Percentiles rank a stretch among this genome's conserved stretches.
Evolutionary conservation across 306 rosid species (phyloP).

Genomic region (Malus domestica): DNA sequence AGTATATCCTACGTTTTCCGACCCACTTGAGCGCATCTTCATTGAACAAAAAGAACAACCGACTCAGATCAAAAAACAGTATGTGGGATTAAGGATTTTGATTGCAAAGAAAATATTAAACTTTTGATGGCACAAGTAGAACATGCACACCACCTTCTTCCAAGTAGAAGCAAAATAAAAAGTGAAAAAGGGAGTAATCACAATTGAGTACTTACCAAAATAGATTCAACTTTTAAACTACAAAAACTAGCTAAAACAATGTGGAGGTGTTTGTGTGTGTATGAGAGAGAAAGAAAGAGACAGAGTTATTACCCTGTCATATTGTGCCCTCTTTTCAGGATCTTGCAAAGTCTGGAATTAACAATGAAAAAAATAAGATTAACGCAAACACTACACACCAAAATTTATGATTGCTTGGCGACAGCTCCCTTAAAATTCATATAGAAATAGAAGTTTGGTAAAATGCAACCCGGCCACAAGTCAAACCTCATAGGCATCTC

Average conservation of each 20-base stretch:
- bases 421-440: not conserved
- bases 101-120: conserved; percentile 20
- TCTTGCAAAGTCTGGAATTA: conserved; percentile 67
- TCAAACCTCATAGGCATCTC: conserved; percentile 90
- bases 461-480: conserved; percentile 2
- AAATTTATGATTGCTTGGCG: not conserved
- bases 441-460: not conserved
- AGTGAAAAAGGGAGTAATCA: not conserved
- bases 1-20: conserved; percentile 43
- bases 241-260: not conserved
- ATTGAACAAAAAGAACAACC: conserved; percentile 17
- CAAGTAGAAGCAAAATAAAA: not conserved
- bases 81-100: conserved; percentile 6
- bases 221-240: not conserved
- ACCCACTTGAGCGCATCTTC: conserved; percentile 41
- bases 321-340: conserved; percentile 64
- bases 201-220: not conserved
- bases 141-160: not conserved
- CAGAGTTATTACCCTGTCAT: conserved; percentile 46
- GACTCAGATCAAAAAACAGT: conserved; percentile 13
- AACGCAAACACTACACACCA: not conserved
- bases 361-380: not conserved
- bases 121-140: conserved; percentile 3
- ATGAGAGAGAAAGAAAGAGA: not conserved
- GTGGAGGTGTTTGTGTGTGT: not conserved